phyloP scores from a whole-genome alignment of 345 rosid genomes.

The Eucalyptus marginata region DNA sequence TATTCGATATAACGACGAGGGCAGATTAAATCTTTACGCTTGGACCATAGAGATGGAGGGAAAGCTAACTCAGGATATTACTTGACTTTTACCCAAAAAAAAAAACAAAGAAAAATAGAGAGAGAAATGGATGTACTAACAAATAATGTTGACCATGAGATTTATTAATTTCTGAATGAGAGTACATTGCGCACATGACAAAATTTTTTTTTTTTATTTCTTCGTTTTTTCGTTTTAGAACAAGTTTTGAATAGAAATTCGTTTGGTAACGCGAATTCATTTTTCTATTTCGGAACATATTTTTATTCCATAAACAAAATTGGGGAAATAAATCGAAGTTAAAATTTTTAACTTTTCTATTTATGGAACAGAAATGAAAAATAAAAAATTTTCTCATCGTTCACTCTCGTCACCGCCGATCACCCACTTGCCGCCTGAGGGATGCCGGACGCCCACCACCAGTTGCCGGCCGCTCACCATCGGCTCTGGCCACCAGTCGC shows the following conservation, averaged over 20 bases:
- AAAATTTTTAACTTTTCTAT: no score
- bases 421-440: no score
- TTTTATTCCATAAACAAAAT: accelerated
- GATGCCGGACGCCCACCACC: accelerated
- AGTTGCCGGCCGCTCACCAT: no score
- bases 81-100: background rate
- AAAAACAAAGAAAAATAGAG: background rate
- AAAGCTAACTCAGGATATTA: background rate
- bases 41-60: background rate
- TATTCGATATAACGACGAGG: background rate
- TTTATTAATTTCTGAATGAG: background rate
- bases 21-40: background rate
- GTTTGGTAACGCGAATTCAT: accelerated
- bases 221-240: accelerated
- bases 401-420: no score
- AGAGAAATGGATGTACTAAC: background rate
- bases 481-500: accelerated
- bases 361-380: no score
- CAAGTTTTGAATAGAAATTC: accelerated
- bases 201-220: no score
- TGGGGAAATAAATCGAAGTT: no score
- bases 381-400: accelerated
- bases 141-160: accelerated
- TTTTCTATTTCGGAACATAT: accelerated
- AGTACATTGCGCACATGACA: accelerated